These are phyloP conservation scores for Alternaria burnsii DNA, from an alignment of 2,329 filamentous ascomycete species.

Conservation along the genomic window DNA sequence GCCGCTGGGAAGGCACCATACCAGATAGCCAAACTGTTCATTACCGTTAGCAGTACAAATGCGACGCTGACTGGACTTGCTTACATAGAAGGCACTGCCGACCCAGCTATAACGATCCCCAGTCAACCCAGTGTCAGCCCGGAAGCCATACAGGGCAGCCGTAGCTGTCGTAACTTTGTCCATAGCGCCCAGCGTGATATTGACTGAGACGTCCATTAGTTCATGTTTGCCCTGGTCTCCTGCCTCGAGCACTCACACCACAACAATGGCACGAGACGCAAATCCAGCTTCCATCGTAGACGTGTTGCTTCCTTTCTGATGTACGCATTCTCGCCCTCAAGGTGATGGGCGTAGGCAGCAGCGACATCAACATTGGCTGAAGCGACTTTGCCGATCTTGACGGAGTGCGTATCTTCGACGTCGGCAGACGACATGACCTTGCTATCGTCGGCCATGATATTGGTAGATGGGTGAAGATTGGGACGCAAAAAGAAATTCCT, in stretches of 20 bases:
- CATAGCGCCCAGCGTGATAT: constrained; percentile 26
- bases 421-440: constrained; percentile 10
- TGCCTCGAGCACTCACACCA: constrained; percentile 29
- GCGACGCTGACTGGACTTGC: not conserved
- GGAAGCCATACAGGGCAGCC: constrained; percentile 37
- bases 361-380: constrained; percentile 32
- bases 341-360: constrained; percentile 38
- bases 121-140: constrained; percentile 28
- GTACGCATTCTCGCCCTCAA: constrained; percentile 41
- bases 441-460: constrained; percentile 6
- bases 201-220: constrained; percentile 18
- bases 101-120: constrained; percentile 38
- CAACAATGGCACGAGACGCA: constrained; percentile 53
- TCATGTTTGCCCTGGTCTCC: not conserved
- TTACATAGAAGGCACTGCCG: constrained; percentile 26
- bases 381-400: constrained; percentile 13
- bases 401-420: constrained; percentile 8
- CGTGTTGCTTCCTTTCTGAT: constrained; percentile 26
- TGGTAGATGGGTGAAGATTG: not conserved
- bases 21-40: constrained; percentile 30
- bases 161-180: constrained; percentile 31
- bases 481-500: not conserved
- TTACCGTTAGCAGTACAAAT: not conserved
- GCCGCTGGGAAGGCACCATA: constrained; percentile 29
- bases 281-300: constrained; percentile 55